Evolutionary conservation across 257 asterid genomes (phyloP).

Genomic region (Scutellaria galericulata): DNA sequence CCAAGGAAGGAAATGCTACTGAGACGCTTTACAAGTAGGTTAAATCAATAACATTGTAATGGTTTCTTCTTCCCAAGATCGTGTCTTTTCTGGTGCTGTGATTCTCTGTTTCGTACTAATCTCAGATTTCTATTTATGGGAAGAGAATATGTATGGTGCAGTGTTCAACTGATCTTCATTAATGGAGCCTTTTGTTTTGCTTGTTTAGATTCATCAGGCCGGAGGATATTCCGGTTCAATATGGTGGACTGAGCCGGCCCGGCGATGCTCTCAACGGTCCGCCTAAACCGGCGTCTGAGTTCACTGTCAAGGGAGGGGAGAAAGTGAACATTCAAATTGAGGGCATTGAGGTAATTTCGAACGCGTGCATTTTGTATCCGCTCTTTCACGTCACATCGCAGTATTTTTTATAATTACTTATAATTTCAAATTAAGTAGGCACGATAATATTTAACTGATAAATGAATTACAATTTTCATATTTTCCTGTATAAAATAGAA

Average conservation of each 20-base stretch:
- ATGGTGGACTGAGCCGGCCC: constrained; percentile 85
- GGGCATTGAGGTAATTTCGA: constrained; percentile 74
- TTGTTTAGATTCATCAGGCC: constrained; percentile 70
- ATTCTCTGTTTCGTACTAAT: no score
- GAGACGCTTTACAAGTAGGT: constrained; percentile 87
- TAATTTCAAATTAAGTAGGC: no score
- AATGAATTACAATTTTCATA: no score
- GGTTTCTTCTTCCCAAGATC: constrained; percentile 15
- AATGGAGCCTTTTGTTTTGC: neutral
- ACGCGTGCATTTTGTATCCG: no score
- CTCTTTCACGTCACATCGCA: no score
- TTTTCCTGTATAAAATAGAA: no score
- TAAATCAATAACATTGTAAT: neutral
- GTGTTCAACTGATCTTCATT: neutral
- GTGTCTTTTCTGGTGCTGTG: neutral
- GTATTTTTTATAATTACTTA: no score
- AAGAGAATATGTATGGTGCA: neutral
- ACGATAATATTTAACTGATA: no score
- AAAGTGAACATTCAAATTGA: constrained; percentile 92
- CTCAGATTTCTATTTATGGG: constrained; percentile 30
- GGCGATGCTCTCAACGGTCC: constrained; percentile 61
- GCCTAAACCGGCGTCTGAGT: constrained; percentile 81
- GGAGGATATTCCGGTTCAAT: constrained; percentile 79
- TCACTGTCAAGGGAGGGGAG: constrained; percentile 84
- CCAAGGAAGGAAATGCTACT: constrained; percentile 87